Base-by-base conservation (phyloP, 768 basidiomycete genomes). In the Boletellus ananas region DNA sequence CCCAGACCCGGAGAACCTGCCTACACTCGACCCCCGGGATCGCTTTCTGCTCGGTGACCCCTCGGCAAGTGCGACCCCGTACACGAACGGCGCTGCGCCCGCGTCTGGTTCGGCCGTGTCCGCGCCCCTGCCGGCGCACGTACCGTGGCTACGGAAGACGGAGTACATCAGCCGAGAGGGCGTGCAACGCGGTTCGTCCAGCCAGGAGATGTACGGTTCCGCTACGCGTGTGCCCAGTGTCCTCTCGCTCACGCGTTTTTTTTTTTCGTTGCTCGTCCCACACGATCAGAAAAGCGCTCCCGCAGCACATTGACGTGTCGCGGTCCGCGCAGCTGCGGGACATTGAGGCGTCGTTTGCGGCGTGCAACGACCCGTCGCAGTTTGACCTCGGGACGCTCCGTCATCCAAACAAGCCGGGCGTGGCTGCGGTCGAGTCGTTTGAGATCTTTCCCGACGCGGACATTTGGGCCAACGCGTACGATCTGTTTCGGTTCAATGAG, bases 121-220 rank as follows among this genome's bases (percentile, higher is more conserved):
- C 16, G 71, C 78, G 43, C 77, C 81, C 41, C 58, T 67, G 18
- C 71, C 79, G 9, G 76, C 72, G 7, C 78, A 91, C 50, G 94
- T 96, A 11, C 78, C 90, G 1, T 97, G 94, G 94, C 74, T 97
- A 45, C 79, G 94, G 45, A 92, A 89, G 66, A 95, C 94, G 0
- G 93, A 94, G 60, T 94, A 96, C 60, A 79, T 94, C 47, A 85
- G 81, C 51, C 70, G 87, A 57, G 76, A 79, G 71, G 81, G 71
- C 66, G 77, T 47, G 59, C 76, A 55, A 64, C 81, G 65, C 62
- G 67, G 53, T 50, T 71, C 56, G 21, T 67, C 60, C 49, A 16
- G 62, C 23, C 75, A 79, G 35, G 88, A 90, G 65, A 66, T 75
- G 88, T 88, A 58, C 56, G 78, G 72, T 17, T 27, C 21, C 10